These are phyloP conservation scores for Ceratocystis diversiconidia DNA, from an alignment of 2,329 filamentous ascomycete species.

Conservation along the genomic window DNA sequence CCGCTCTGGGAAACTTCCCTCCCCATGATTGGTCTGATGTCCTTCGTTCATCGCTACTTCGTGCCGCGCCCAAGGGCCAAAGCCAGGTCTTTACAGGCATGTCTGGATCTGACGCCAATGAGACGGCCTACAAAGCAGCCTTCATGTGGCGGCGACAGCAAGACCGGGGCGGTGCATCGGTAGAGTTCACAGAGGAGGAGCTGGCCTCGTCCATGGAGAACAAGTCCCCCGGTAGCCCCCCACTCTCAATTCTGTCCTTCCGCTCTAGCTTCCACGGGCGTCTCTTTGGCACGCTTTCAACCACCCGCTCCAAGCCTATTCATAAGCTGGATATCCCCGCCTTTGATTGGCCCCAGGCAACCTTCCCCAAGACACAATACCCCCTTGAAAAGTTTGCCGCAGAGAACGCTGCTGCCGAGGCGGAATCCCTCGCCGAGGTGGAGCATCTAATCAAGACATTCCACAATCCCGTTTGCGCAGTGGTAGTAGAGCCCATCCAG, in stretches of 20 bases:
- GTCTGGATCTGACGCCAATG: slow-evolving; percentile 70
- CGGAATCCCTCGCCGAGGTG: slow-evolving; percentile 57
- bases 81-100: slow-evolving; percentile 71
- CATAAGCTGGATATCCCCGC: slow-evolving; percentile 82
- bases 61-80: slow-evolving; percentile 58
- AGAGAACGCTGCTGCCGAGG: slow-evolving; percentile 59
- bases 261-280: slow-evolving; percentile 67
- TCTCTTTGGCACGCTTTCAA: slow-evolving; percentile 63
- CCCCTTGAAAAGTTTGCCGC: slow-evolving; percentile 54
- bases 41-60: slow-evolving; percentile 55
- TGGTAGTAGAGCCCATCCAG: slow-evolving; percentile 68
- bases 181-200: slow-evolving; percentile 58
- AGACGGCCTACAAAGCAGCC: slow-evolving; percentile 73
- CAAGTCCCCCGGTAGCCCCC: slow-evolving; percentile 55
- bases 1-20: slow-evolving; percentile 69
- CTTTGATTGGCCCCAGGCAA: slow-evolving; percentile 75
- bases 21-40: slow-evolving; percentile 60
- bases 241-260: slow-evolving; percentile 68
- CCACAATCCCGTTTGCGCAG: slow-evolving; percentile 57
- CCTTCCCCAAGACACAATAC: slow-evolving; percentile 65
- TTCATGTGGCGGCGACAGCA: slow-evolving; percentile 68
- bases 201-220: slow-evolving; percentile 56
- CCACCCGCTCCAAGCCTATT: slow-evolving; percentile 68
- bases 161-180: slow-evolving; percentile 54
- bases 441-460: slow-evolving; percentile 54